Base-by-base conservation (phyloP, 768 basidiomycete genomes). In the Mycena floridula region DNA sequence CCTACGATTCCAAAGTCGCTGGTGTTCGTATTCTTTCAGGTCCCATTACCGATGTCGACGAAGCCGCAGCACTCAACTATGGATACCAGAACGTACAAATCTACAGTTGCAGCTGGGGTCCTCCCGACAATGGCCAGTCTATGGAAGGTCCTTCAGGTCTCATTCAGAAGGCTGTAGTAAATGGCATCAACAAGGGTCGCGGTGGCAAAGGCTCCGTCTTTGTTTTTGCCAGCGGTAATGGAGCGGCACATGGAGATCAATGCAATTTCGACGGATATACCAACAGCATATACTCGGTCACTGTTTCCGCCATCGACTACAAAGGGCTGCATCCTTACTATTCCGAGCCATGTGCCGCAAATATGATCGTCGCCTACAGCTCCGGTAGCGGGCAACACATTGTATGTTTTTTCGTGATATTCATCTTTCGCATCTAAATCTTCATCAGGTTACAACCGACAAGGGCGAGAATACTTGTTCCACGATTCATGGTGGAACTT, bases 201-300 rank as follows among this genome's bases (percentile, higher is more conserved):
- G 74, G 66, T 22, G 92, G 93, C 20, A 91, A 89, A 57, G 96
- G 96, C 1, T 91, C 88, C 25, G 73, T 99, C 49, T 98, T 88
- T 52, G 96, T 99, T 22, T 99, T 98, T 57, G 96, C 96, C 4
- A 93, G 90, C 43, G 96, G 96, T 0, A 99, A 99, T 59, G 96
- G 96, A 7, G 96, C 91, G 24, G 76, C 76, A 7, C 74, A 76
- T 44, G 90, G 87, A 15, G 96, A 99, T 58, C 95, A 98, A 62
- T 99, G 96, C 71, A 99, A 99, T 61, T 98, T 99, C 58, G 95
- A 98, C 54, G 96, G 96, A 6, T 99, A 99, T 62, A 99, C 96
- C 11, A 99, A 99, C 60, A 90, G 87, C 56, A 94, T 98, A 47
- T 97, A 90, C 65, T 90, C 89, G 6, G 81, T 99, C 35, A 99